phyloP scores from a whole-genome alignment of 345 rosid genomes.

The Eucalyptus urophylla region DNA sequence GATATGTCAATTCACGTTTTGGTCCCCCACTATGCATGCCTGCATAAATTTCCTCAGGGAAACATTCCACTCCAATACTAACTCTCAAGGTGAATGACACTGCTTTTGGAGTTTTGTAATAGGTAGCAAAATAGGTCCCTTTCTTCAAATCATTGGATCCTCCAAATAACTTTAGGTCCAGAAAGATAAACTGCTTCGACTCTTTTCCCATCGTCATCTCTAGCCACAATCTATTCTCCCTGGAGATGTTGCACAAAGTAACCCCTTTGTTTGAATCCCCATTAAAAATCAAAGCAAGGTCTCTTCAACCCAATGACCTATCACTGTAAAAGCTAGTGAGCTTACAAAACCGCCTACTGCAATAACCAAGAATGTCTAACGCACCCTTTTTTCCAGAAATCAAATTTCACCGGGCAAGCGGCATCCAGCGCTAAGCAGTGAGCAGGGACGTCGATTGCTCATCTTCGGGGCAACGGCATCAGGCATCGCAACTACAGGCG shows the following conservation, averaged over 20 bases:
- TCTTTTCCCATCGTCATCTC: slow-evolving; percentile 31
- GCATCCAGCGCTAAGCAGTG: too few species aligned
- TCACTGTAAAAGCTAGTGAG: too few species aligned
- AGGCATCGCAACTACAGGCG: too few species aligned
- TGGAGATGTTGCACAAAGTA: slow-evolving; percentile 28
- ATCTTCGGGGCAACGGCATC: too few species aligned
- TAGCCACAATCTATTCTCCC: slow-evolving; percentile 56
- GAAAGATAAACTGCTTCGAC: slow-evolving; percentile 35
- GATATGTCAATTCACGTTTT: slow-evolving; percentile 24
- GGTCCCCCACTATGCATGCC: slow-evolving; percentile 36
- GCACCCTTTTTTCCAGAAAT: too few species aligned
- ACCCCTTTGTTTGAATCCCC: neutral
- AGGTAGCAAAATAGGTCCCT: slow-evolving; percentile 30
- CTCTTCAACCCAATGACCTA: too few species aligned
- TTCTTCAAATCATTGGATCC: slow-evolving; percentile 20
- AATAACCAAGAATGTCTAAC: too few species aligned
- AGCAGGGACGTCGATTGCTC: too few species aligned
- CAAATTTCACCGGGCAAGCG: too few species aligned
- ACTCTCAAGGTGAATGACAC: slow-evolving; percentile 32
- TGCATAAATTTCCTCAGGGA: slow-evolving; percentile 18
- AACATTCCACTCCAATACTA: slow-evolving; percentile 57
- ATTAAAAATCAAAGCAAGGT: too few species aligned
- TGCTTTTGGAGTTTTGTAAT: slow-evolving; percentile 51
- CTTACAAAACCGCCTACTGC: too few species aligned
- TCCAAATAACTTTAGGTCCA: slow-evolving; percentile 28